Evolutionary conservation across 257 asterid genomes (phyloP), one percentile per base, ranked within the genome.

Genomic region (Echites panduratus): DNA sequence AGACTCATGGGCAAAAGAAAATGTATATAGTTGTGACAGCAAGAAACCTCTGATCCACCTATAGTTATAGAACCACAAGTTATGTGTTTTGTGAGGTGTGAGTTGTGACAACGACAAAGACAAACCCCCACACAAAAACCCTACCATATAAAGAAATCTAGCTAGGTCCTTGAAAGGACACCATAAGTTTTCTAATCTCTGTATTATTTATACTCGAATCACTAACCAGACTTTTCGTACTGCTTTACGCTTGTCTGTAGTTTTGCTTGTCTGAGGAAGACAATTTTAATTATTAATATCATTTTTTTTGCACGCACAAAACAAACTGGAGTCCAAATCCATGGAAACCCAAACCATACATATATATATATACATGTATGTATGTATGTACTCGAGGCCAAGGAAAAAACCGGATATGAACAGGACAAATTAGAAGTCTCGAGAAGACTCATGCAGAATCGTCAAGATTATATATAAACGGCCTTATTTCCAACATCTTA

Each of bases 121-220:
- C 75, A 62, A 64, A 7, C 57, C n/a, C 24, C 57, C 57, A 9
- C 17, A 58, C 44, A 59, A 40, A 73, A 41, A 73, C 74, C 79
- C 81, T 71, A 78, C 80, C 29, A 70, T 52, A 67, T 53, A 52
- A 45, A 80, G 64, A 71, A 65, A 64, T 64, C 75, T 59, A 40
- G 59, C 75, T 59, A 40, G 59, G 47, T 53, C 71, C 64, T 73
- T 35, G 47, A 59, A 73, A 67, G 47, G 38, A 54, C 73, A 66
- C 53, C 57, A 67, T 57, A 66, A 32, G 32, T 74, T 66, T 74
- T 62, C 32, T 19, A 54, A 38, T 64, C 72, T 65, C 77, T 49
- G 41, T 11, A 16, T n/a, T n/a, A n/a, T n/a, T n/a, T n/a, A n/a
- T n/a, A n/a, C 71, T 44, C 59, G 35, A 38, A 13, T 63, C 75